phyloP scores from a whole-genome alignment of 331 rosid species.

The Rhamnella rubrinervis region DNA sequence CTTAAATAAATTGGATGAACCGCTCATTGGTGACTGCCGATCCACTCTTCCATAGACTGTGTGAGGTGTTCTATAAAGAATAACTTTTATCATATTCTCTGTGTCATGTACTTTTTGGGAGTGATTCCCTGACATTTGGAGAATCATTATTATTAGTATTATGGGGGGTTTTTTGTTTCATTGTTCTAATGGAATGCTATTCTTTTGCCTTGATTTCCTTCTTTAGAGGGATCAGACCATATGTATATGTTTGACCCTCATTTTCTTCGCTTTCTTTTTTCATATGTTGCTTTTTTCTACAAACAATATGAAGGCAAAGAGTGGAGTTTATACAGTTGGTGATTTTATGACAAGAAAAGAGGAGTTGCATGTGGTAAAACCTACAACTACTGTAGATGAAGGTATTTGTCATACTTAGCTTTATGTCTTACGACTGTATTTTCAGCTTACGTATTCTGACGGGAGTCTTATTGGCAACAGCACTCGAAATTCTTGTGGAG shows the following conservation, averaged over 20 bases:
- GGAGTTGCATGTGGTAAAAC: constrained; percentile 72
- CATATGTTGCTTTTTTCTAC: neutral
- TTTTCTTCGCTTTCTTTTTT: constrained; percentile 6
- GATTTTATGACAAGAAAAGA: constrained; percentile 86
- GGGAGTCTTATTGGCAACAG: constrained; percentile 43
- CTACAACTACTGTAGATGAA: constrained; percentile 88
- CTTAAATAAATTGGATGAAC: neutral
- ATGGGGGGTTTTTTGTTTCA: neutral
- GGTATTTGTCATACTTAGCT: constrained; percentile 42
- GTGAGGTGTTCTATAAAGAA: neutral
- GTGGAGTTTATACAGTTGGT: constrained; percentile 74
- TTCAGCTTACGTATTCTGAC: constrained; percentile 19
- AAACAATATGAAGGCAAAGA: constrained; percentile 47
- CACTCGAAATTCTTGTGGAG: constrained; percentile 82
- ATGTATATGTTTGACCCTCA: neutral
- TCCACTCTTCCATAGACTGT: neutral
- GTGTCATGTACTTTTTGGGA: neutral
- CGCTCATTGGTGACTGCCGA: neutral
- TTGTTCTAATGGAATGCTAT: neutral
- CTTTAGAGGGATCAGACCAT: neutral
- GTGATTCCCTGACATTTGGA: neutral
- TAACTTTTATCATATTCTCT: neutral
- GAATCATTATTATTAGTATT: neutral
- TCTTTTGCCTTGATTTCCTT: neutral
- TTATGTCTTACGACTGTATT: constrained; percentile 4